A percentile compares a stretch with the other conserved stretches of the same genome.
Evolutionary conservation across 2,329 filamentous ascomycete genomes (phyloP).

Genomic region (Acrocalymma vagum): DNA sequence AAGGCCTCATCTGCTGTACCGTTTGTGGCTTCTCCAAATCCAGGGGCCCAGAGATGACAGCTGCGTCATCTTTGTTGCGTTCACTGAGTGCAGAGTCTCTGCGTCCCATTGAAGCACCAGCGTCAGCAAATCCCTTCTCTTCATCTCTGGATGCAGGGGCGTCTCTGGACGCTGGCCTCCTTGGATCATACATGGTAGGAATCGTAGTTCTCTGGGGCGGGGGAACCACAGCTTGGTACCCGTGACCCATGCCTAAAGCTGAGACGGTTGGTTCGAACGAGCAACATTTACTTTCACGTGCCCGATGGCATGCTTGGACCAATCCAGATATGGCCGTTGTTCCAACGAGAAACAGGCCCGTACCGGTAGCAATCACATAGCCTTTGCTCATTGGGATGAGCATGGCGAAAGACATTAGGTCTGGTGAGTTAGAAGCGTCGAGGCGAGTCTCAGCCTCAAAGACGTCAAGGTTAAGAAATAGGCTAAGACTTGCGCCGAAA

Average conservation of each 20-base stretch:
- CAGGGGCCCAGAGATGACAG: conserved; percentile 25
- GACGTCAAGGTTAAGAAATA: conserved; percentile 22
- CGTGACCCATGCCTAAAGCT: conserved; percentile 34
- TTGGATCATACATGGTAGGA: conserved; percentile 34
- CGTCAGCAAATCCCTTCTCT: conserved; percentile 14
- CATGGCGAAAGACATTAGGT: conserved; percentile 27
- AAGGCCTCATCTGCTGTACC: conserved; percentile 25
- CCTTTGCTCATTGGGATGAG: conserved; percentile 30
- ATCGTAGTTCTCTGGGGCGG: conserved; percentile 18
- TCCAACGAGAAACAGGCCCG: conserved; percentile 23
- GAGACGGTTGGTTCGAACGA: conserved; percentile 42
- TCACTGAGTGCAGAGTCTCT: conserved; percentile 26
- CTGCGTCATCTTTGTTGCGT: conserved; percentile 11
- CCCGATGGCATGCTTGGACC: conserved; percentile 22
- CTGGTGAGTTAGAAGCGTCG: conserved; percentile 18
- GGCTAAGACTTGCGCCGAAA: conserved; percentile 30
- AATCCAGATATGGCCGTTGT: conserved; percentile 23
- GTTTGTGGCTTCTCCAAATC: conserved; percentile 25
- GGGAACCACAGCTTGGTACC: conserved; percentile 27
- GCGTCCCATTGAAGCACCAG: conserved; percentile 17
- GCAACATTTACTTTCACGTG: conserved; percentile 27
- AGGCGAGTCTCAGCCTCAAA: conserved; percentile 18
- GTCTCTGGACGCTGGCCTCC: conserved; percentile 12
- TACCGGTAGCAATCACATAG: conserved; percentile 26
- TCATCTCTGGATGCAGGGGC: conserved; percentile 15